phyloP scores from a whole-genome alignment of 2,329 filamentous ascomycete genomes.

The Uncinocarpus reesii region DNA sequence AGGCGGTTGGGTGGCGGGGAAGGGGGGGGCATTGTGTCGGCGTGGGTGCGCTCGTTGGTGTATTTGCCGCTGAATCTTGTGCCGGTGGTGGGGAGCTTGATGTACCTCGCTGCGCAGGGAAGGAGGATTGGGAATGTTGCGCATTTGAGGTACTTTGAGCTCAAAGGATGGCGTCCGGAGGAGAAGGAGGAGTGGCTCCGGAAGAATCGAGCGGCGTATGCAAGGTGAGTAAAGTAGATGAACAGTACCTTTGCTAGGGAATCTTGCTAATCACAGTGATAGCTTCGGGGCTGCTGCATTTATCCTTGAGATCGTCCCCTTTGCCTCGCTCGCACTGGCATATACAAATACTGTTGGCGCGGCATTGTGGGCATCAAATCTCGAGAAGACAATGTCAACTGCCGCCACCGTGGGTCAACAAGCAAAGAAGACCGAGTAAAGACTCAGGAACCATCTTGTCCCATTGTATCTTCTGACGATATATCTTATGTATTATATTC shows the following conservation, averaged over 20 bases:
- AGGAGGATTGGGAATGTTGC: conserved; percentile 44
- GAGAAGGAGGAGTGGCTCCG: conserved; percentile 60
- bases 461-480: no score
- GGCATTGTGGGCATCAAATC: conserved; percentile 85
- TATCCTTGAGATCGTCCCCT: conserved; percentile 71
- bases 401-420: not conserved
- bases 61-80: conserved; percentile 90
- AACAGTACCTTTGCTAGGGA: not conserved
- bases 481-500: no score
- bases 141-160: conserved; percentile 68
- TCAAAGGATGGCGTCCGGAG: conserved; percentile 66
- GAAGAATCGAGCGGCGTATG: conserved; percentile 64
- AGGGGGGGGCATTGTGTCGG: conserved; percentile 40
- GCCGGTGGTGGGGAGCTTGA: conserved; percentile 69
- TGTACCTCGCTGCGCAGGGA: conserved; percentile 72
- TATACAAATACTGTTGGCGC: conserved; percentile 91
- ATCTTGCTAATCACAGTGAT: conserved; percentile 14
- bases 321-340: conserved; percentile 71
- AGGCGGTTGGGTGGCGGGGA: conserved; percentile 41
- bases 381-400: conserved; percentile 45
- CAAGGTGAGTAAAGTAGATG: conserved; percentile 46
- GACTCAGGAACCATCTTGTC: no score
- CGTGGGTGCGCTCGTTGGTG: conserved; percentile 67
- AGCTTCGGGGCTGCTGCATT: conserved; percentile 66
- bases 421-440: conserved; percentile 3